Base-by-base conservation (phyloP, 2,329 filamentous ascomycete species). In the Zasmidium cellare region DNA sequence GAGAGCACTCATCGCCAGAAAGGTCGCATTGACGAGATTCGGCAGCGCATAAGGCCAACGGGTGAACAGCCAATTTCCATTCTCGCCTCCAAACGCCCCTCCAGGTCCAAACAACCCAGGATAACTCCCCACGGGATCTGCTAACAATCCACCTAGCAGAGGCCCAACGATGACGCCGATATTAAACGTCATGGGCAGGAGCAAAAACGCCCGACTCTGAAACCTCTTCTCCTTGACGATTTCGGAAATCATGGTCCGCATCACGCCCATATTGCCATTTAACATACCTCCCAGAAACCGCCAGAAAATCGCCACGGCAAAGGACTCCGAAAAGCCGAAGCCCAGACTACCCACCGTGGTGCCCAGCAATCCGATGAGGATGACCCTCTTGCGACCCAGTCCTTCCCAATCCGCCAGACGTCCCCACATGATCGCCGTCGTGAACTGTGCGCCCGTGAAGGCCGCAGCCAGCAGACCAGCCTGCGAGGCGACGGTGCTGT, bases 341-440 rank as follows among this genome's bases (percentile, higher is more conserved):
- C 87, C 88, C 19, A 90, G 67, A 57, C 83, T 85, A 2, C 86
- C 85, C 7, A 89, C 70, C 63, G 80, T 81, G 0, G 87, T 91
- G 0, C 91, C 91, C 1, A 85, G 67, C 24, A 96, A 75, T 0
- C 92, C 91, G 53, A 96, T 85, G 53, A 96, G 75, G 18, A 96
- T 79, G 14, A 94, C 89, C 16, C 82, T 83, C 74, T 96, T 96
- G 50, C 91, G 82, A 0, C 91, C 92, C 16, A 76, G 71, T 49
- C 69, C 62, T 38, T 84, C 82, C 6, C 88, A 85, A 67, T 87
- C 84, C 1, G 84, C 83, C 2, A 92, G 75, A 0, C 88, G 80
- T 0, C 91, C 91, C 91, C 91, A 96, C 59, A 91, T 74, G 72
- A 96, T 87, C 2, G 90, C 90, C 1, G 91, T 96, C 20, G 90